Conservation (phyloP, 495 filamentous ascomycete species). For the Rhizodiscina lignyota region DNA sequence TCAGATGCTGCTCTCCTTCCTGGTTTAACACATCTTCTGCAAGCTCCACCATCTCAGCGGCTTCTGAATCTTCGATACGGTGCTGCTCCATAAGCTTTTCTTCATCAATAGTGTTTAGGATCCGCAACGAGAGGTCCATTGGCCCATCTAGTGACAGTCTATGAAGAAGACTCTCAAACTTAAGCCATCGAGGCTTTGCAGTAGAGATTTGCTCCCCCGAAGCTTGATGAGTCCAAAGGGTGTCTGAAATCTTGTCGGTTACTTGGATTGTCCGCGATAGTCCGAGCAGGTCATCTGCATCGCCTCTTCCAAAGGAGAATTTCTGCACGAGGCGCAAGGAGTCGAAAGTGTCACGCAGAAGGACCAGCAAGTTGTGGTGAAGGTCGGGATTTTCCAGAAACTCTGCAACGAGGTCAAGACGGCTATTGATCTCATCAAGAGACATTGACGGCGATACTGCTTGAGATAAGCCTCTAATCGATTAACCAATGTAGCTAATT, state of each 20-base stretch:
- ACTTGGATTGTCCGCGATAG: conserved; percentile 69
- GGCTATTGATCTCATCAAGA: conserved; percentile 55
- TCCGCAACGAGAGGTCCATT: conserved; percentile 45
- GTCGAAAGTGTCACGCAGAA: conserved; percentile 69
- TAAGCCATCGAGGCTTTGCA: neutral
- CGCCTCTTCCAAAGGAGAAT: conserved; percentile 80
- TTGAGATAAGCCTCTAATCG: too few relatives aligned
- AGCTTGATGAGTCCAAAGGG: conserved; percentile 22
- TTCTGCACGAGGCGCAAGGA: conserved; percentile 82
- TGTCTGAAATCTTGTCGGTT: conserved; percentile 47
- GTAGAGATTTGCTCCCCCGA: conserved; percentile 7
- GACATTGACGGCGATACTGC: conserved; percentile 70
- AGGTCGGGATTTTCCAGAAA: conserved; percentile 47
- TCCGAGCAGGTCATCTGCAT: conserved; percentile 78
- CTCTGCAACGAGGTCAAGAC: conserved; percentile 65
- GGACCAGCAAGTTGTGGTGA: conserved; percentile 43
- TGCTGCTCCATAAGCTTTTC: conserved; percentile 73
- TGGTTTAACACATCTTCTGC: conserved; percentile 48
- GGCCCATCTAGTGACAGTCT: conserved; percentile 55
- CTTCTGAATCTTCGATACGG: conserved; percentile 52
- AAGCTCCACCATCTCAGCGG: conserved; percentile 44
- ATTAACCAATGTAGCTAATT: conserved; percentile 3
- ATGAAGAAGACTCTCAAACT: neutral
- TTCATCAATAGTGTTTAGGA: conserved; percentile 74
- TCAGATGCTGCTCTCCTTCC: conserved; percentile 34